Percentiles rank a stretch among this genome's conserved stretches.
Evolutionary conservation across 176 grass and related monocot species (phyloP).

Genomic region (Avena atlantica): DNA sequence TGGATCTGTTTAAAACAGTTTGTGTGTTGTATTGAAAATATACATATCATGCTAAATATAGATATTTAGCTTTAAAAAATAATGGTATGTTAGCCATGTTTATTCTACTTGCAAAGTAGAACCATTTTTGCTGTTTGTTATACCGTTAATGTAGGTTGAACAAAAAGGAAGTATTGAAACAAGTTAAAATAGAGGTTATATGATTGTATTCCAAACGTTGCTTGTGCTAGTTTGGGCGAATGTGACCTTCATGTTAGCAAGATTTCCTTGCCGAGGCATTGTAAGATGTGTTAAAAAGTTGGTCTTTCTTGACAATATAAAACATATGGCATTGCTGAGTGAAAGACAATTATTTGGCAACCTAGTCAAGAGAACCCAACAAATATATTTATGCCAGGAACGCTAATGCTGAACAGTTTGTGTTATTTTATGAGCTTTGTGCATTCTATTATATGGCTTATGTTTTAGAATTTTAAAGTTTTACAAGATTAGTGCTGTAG

Average conservation of each 20-base stretch:
- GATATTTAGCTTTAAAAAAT: neutral
- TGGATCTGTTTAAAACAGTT: neutral
- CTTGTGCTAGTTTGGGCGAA: neutral
- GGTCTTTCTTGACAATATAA: neutral
- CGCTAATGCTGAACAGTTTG: neutral
- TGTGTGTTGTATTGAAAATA: neutral
- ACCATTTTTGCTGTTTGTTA: neutral
- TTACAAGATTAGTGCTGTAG: neutral
- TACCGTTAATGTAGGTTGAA: neutral
- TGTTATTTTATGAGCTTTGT: neutral
- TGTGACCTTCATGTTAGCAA: neutral
- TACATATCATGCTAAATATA: neutral
- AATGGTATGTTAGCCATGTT: neutral
- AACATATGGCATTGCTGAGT: neutral
- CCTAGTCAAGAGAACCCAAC: neutral
- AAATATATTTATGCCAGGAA: neutral
- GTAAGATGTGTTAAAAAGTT: neutral
- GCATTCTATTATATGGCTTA: conserved; percentile 6
- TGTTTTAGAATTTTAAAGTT: neutral
- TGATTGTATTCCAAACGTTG: neutral
- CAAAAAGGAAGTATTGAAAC: neutral
- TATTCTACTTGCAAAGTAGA: neutral
- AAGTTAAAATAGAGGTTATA: neutral
- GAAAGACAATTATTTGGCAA: neutral
- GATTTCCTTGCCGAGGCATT: conserved; percentile 16